These are phyloP conservation scores for Bisporella sp. DNA, from an alignment of 2,329 filamentous ascomycete species.

Conservation along the genomic window DNA sequence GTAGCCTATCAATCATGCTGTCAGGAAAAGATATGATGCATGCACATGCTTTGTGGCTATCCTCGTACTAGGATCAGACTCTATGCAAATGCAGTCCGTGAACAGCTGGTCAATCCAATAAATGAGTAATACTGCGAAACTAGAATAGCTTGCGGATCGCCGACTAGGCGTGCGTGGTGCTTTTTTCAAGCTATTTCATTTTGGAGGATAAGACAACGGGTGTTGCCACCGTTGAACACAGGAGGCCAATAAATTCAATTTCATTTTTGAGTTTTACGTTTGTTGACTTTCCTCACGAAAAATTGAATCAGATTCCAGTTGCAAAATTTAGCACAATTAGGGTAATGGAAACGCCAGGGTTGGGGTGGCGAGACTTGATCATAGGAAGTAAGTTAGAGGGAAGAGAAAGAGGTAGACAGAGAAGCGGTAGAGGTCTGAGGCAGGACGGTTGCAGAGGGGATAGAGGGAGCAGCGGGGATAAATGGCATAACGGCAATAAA, in stretches of 20 bases:
- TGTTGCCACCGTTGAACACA: background rate
- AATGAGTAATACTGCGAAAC: conserved; percentile 1
- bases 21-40: background rate
- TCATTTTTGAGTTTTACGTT: background rate
- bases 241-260: conserved; percentile 2
- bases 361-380: too few species aligned
- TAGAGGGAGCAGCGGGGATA: conserved; percentile 4
- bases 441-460: conserved; percentile 1
- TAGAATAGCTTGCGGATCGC: background rate
- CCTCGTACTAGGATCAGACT: background rate
- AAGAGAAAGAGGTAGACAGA: too few species aligned
- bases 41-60: background rate
- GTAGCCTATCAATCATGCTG: background rate
- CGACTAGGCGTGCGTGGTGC: background rate
- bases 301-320: background rate
- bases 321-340: background rate
- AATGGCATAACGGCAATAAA: conserved; percentile 1
- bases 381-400: too few species aligned
- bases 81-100: conserved; percentile 2
- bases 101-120: conserved; percentile 1
- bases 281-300: background rate
- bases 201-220: background rate
- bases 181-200: background rate
- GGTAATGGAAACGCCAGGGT: too few species aligned
- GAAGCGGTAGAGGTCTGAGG: background rate